Base-by-base conservation (phyloP, 169 alveolate genomes). In the Eimeria necatrix region DNA sequence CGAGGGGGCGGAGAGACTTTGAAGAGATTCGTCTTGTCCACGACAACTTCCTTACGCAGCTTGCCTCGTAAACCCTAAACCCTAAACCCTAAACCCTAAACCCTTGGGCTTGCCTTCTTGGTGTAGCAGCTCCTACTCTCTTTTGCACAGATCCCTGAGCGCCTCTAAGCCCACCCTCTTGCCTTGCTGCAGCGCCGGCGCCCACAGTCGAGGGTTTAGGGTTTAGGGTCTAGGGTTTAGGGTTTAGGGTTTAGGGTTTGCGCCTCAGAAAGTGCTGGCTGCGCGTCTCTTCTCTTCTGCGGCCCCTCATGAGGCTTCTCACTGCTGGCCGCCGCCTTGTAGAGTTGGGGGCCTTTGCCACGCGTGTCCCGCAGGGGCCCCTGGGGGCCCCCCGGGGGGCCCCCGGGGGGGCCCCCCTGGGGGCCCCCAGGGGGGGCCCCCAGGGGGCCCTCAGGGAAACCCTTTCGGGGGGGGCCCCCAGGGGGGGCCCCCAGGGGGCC, bases 191-290 rank as follows among this genome's bases (percentile, higher is more conserved):
- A n/a, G n/a, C n/a, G n/a, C n/a, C n/a, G n/a, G n/a, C n/a, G n/a
- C n/a, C n/a, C n/a, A n/a, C n/a, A 10, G 73, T 14, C n/a, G 12
- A 61, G 73, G 73, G 73, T 61, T 61, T 61, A 61, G 73, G 81
- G 81, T 71, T 71, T 71, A 71, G 81, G 49, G 81, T 71, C 12
- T 24, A 9, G 46, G 81, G 81, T 64, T 64, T n/a, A 64, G 81
- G 81, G 48, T 32, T 9, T 6, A 71, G 81, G 81, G 81, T 24
- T 9, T 71, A 24, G 81, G 46, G 86, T 32, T 64, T 64, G 76
- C 20, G 5, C 26, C 20, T 9, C 76, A 86, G 93, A n/a, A 70
- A 56, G 80, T 89, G 94, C 78, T 89, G 94, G 94, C 94, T 89
- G 61, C 87, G 94, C 4, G 88, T 89, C 22, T 89, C 94, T 18